These are phyloP conservation scores for Monosporascus sp. DNA, from an alignment of 2,329 filamentous ascomycete genomes.

Conservation along the genomic window DNA sequence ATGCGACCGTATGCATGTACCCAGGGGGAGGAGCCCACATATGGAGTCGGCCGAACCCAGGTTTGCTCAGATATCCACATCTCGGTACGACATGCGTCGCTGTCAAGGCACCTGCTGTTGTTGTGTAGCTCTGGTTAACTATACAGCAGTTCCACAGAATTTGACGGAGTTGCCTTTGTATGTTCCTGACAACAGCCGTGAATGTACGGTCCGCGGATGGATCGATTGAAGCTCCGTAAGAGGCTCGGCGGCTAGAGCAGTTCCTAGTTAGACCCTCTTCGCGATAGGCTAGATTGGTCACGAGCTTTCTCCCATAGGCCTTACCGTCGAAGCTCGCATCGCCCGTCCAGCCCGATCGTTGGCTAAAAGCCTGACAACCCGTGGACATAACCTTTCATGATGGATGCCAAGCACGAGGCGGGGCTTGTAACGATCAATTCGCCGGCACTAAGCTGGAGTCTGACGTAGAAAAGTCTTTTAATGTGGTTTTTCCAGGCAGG, in stretches of 20 bases:
- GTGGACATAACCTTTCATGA: background rate
- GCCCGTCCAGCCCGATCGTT: background rate
- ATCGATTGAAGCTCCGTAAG: background rate
- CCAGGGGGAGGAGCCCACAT: background rate
- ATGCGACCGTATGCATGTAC: background rate
- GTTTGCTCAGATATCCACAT: background rate
- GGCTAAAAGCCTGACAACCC: background rate
- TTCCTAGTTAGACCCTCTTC: background rate
- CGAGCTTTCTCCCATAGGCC: background rate
- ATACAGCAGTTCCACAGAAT: background rate
- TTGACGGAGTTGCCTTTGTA: background rate
- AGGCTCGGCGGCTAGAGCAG: background rate
- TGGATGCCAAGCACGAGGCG: background rate
- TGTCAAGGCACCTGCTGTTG: background rate
- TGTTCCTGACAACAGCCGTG: background rate
- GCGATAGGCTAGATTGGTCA: background rate
- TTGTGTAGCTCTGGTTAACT: too few relatives aligned
- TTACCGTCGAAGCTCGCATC: background rate
- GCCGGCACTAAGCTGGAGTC: background rate
- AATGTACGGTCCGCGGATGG: background rate
- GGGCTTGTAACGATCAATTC: background rate
- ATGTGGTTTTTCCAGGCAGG: background rate
- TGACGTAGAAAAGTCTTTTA: background rate
- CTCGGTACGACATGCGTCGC: background rate
- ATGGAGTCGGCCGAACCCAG: background rate